Conservation (phyloP, 345 rosid species). For the Aquilaria yunnanensis region DNA sequence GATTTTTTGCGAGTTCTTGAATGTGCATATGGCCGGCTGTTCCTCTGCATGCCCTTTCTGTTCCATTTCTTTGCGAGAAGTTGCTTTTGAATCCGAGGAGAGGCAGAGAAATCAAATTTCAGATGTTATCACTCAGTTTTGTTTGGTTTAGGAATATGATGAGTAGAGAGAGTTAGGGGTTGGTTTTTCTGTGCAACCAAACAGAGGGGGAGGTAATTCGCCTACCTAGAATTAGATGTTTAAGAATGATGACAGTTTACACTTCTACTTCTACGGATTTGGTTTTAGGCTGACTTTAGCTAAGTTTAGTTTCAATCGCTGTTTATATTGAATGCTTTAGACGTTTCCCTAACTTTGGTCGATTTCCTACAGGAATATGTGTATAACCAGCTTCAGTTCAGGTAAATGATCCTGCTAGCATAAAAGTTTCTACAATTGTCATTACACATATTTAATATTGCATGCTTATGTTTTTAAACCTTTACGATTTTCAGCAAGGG, state of each 20-base stretch:
- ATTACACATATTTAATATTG: neutral
- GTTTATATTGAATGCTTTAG: neutral
- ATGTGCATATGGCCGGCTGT: no score
- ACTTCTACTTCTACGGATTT: no score
- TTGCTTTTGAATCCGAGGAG: no score
- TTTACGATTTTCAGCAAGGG: conserved; percentile 54
- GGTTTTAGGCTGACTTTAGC: neutral
- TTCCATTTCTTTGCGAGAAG: no score
- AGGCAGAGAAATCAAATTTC: neutral
- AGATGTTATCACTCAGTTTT: neutral
- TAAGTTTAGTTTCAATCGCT: neutral
- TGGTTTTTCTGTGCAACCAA: neutral
- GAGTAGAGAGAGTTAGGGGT: neutral
- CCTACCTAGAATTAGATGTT: no score
- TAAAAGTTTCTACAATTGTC: neutral
- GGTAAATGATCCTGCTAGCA: conserved; percentile 26
- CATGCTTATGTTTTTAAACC: neutral
- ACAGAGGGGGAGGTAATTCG: neutral
- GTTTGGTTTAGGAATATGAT: neutral
- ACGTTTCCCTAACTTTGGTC: neutral
- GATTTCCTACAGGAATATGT: conserved; percentile 69
- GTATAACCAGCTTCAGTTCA: conserved; percentile 86
- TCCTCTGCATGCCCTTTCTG: no score
- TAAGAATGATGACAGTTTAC: no score
- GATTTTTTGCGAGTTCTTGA: neutral